These are phyloP conservation scores for Verticillium tricorpus DNA, from an alignment of 2,329 filamentous ascomycete species.

Conservation along the genomic window DNA sequence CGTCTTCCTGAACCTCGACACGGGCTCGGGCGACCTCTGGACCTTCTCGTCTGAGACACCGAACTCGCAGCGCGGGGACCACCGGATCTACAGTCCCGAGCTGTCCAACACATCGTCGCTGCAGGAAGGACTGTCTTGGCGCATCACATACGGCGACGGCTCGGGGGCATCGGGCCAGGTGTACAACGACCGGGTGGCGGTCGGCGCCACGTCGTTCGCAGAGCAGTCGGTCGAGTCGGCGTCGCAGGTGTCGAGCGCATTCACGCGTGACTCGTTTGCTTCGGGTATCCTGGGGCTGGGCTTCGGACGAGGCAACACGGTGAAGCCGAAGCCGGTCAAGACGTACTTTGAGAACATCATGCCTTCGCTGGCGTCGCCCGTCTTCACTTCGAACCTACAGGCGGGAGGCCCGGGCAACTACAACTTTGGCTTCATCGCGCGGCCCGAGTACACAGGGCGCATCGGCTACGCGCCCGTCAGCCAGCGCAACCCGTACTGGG, in stretches of 20 bases:
- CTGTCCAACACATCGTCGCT: conserved; percentile 36
- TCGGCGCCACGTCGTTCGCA: conserved; percentile 55
- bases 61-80: conserved; percentile 39
- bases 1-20: conserved; percentile 67
- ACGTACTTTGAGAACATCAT: conserved; percentile 33
- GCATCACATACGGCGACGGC: conserved; percentile 61
- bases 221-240: conserved; percentile 64
- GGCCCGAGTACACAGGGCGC: conserved; percentile 48
- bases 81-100: conserved; percentile 52
- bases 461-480: conserved; percentile 53
- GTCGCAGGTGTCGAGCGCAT: conserved; percentile 44
- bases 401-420: conserved; percentile 28
- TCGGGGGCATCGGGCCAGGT: conserved; percentile 59
- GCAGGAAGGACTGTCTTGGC: conserved; percentile 43
- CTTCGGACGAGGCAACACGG: conserved; percentile 25
- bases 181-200: conserved; percentile 59
- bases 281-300: conserved; percentile 32
- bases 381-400: conserved; percentile 32
- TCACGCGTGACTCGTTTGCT: conserved; percentile 27
- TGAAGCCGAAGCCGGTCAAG: conserved; percentile 22
- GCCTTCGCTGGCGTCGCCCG: conserved; percentile 18
- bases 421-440: conserved; percentile 48
- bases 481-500: conserved; percentile 55
- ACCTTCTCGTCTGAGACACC: conserved; percentile 59
- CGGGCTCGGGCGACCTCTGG: conserved; percentile 57